These are phyloP conservation scores for Tolypocladium nubicola DNA, from an alignment of 2,329 filamentous ascomycete species.

Conservation along the genomic window DNA sequence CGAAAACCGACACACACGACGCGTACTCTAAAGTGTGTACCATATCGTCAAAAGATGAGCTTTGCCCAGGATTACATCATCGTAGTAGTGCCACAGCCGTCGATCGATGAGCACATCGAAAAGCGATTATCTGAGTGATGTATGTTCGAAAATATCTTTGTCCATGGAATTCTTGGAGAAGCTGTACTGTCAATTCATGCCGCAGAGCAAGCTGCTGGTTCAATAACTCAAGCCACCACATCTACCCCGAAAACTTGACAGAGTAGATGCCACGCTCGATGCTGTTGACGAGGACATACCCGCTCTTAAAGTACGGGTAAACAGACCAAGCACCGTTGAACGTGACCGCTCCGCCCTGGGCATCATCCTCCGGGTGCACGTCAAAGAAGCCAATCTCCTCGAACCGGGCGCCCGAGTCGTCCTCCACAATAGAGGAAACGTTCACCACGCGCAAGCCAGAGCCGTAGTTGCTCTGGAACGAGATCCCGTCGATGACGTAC, in stretches of 20 bases:
- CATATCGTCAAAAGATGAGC: too few species aligned
- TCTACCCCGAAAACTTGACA: slow-evolving; percentile 16
- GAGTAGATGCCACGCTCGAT: slow-evolving; percentile 38
- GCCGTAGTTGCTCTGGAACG: slow-evolving; percentile 37
- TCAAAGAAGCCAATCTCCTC: slow-evolving; percentile 35
- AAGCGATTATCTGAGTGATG: too few species aligned
- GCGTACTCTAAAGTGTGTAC: not conserved
- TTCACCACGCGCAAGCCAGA: slow-evolving; percentile 30
- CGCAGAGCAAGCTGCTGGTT: too few species aligned
- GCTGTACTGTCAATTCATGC: too few species aligned
- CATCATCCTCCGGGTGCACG: slow-evolving; percentile 35
- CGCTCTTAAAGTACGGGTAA: slow-evolving; percentile 34
- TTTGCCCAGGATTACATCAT: too few species aligned
- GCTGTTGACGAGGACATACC: slow-evolving; percentile 34
- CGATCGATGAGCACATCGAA: too few species aligned
- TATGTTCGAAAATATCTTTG: too few species aligned
- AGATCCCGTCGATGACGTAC: slow-evolving; percentile 28
- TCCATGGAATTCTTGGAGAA: too few species aligned
- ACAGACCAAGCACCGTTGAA: slow-evolving; percentile 35
- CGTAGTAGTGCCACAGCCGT: too few species aligned
- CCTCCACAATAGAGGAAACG: slow-evolving; percentile 16
- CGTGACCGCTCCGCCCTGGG: slow-evolving; percentile 29
- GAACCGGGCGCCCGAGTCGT: slow-evolving; percentile 27
- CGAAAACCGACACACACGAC: not conserved
- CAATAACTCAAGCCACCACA: too few species aligned